Base-by-base conservation (phyloP, 352 stramenopile genomes). In the Phytophthora citricola region DNA sequence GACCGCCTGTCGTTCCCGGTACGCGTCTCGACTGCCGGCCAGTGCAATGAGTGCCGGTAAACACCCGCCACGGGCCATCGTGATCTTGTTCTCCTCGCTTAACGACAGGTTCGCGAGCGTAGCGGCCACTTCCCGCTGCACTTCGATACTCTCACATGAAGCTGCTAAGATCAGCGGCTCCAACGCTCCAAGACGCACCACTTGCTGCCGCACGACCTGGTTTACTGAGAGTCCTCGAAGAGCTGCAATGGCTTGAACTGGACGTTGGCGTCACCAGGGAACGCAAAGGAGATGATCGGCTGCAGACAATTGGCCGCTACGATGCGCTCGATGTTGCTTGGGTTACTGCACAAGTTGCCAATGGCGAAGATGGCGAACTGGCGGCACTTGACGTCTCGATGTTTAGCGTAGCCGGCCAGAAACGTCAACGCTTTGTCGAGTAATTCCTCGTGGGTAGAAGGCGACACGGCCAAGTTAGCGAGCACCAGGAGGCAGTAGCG, bases 231-330 rank as follows among this genome's bases (percentile, higher is more conserved):
- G 75, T 0, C 95, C 95, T 4, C 93, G 90, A 2, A 99, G 78
- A 1, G 90, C 94, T 5, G 95, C 93, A 40, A 99, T 98, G 4
- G 97, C 96, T 79, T 99, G 96, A 99, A 99, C 75, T 99, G 97
- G 32, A 98, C 92, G 61, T 99, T 98, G 15, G 86, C 63, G 38
- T 97, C 85, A 4, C 93, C 92, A 5, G 95, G 95, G 63, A 99
- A 99, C 1, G 92, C 83, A 61, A 97, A 98, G 3, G 93, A 94
- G 48, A 99, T 97, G 52, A 99, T 87, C 17, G 94, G 91, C 66
- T 98, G 95, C 22, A 98, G 79, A 51, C 82, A 95, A 32, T 98
- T 92, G 8, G 84, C 79, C 8, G 78, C 79, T 9, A 98, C 87
- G 38, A 99, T 91, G 27, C 63, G 59, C 52, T 98, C 88, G 44